Conservation (phyloP, 176 grass and related monocot species). For the Oryza glumipatula region DNA sequence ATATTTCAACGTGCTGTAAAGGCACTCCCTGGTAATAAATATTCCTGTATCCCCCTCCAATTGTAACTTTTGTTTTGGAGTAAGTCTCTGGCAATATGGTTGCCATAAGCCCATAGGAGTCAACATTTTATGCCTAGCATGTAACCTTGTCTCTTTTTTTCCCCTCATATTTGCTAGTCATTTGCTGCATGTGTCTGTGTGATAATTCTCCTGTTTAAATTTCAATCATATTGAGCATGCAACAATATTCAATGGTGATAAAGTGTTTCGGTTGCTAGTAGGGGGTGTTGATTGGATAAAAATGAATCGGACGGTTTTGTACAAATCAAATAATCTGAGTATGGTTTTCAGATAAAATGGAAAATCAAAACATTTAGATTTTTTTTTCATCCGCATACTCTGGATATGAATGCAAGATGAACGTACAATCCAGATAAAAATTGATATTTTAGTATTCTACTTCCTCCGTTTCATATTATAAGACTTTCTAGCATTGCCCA, state of each 20-base stretch:
- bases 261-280: neutral
- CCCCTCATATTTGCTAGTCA: neutral
- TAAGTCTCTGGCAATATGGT: slow-evolving; percentile 9
- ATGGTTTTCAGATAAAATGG: neutral
- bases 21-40: slow-evolving; percentile 86
- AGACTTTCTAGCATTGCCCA: too few relatives aligned
- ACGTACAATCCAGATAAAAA: neutral
- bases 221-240: slow-evolving; percentile 19
- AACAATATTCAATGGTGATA: slow-evolving; percentile 1
- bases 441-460: too few relatives aligned
- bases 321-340: neutral
- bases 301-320: neutral
- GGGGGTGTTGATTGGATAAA: neutral
- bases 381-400: neutral
- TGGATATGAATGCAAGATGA: neutral
- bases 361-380: neutral
- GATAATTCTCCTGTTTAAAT: neutral
- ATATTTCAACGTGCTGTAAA: slow-evolving; percentile 96
- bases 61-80: neutral
- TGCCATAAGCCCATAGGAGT: neutral
- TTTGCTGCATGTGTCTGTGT: neutral
- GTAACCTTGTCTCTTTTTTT: neutral
- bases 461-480: neutral
- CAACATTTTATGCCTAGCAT: slow-evolving; percentile 19
- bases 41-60: neutral